These are phyloP conservation scores for Phlebiopsis flavidoalba DNA, from an alignment of 768 basidiomycete genomes.

Conservation along the genomic window DNA sequence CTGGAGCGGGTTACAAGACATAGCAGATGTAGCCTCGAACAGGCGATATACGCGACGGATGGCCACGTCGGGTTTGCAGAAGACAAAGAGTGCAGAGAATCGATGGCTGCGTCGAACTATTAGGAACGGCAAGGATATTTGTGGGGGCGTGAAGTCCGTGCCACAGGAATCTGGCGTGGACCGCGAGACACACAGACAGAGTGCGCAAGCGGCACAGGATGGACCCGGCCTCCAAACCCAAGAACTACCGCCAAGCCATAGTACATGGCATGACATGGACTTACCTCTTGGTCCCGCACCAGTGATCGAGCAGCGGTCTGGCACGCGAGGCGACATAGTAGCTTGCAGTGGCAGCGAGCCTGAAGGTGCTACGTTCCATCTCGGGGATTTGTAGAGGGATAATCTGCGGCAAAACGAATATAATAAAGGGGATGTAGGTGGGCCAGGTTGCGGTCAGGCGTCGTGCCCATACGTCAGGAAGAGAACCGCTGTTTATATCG, in stretches of 20 bases:
- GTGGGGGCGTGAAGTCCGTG: not conserved
- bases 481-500: not conserved
- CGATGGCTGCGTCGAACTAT: not conserved
- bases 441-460: not conserved
- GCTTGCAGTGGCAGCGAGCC: constrained; percentile 41
- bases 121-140: not conserved
- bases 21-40: not conserved
- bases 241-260: not conserved
- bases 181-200: not conserved
- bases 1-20: not conserved
- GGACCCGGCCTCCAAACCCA: too few species aligned
- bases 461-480: not conserved
- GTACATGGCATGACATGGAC: not conserved
- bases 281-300: constrained; percentile 74
- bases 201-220: constrained; percentile 1
- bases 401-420: not conserved
- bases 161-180: not conserved
- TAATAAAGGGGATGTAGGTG: not conserved
- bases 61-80: too few species aligned
- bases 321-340: constrained; percentile 64
- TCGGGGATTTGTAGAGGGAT: not conserved
- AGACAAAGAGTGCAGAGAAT: not conserved
- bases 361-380: constrained; percentile 55
- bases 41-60: too few species aligned
- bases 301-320: constrained; percentile 73